Base-by-base conservation (phyloP, 1,139 yeast genomes). In the Spencermartinsiella ligniputridi region DNA sequence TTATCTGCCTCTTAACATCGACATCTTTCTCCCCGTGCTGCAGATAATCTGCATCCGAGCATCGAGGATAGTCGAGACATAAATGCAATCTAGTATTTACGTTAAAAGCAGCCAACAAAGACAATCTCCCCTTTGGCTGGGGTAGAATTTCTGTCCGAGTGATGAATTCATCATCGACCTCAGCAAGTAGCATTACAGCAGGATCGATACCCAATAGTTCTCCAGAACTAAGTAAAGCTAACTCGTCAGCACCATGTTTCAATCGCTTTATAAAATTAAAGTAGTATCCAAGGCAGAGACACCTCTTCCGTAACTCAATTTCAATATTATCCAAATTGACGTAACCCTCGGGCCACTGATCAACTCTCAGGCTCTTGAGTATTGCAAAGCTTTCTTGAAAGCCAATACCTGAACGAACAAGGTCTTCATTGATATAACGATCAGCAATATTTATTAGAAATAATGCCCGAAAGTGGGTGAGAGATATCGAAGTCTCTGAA, bases 291-390 rank as follows among this genome's bases (percentile, higher is more conserved):
- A 45, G 29, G 42, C 46, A 41, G 11, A 38, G 18, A 9, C 32
- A 18, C 22, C 46, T 25, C 32, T 45, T 42, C 17, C 42, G 21
- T 3, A 45, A 40, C 35, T 45, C 46, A 12, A 21, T 25, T 33
- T 45, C 40, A n/a, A 45, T 45, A 20, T 38, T 22, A 15, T 33
- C 17, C 15, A 39, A 21, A 6, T 42, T 46, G 3, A 6, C 17
- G 22, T 42, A 42, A 3, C 46, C 48, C n/a, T 29, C 42, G n/a
- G 48, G 46, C 46, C 46, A 45, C 27, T 32, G 34, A 21, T 45
- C 40, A 19, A 32, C 17, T 15, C 30, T 45, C 12, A 45, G 37
- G 3, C 35, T 33, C 19, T 16, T 41, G 11, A 45, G 38, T n/a
- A 45, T 37, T 2, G 40, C 42, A 4, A 42, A 11, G 6, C 40